A percentile compares a stretch with the other conserved stretches of the same genome.
phyloP scores from a whole-genome alignment of 2,329 filamentous ascomycete species.

The Neospermospora avenae region DNA sequence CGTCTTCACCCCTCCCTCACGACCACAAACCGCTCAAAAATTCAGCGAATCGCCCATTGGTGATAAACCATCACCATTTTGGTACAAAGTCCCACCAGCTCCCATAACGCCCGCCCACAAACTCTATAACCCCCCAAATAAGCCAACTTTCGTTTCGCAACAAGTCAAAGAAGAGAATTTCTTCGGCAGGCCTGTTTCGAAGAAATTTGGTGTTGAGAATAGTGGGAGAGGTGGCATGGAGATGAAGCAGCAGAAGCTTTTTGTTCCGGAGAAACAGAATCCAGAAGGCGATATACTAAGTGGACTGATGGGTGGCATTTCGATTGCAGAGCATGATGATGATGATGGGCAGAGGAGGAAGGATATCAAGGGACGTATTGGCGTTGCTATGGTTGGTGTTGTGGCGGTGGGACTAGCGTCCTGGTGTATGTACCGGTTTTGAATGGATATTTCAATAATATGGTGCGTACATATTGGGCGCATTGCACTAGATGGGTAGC shows the following conservation, averaged over 20 bases:
- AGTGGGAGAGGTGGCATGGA: neutral
- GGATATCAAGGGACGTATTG: neutral
- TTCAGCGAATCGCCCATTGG: slow-evolving; percentile 26
- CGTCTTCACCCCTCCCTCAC: slow-evolving; percentile 49
- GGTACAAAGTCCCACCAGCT: slow-evolving; percentile 66
- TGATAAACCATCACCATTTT: slow-evolving; percentile 50
- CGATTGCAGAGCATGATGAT: neutral
- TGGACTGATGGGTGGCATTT: neutral
- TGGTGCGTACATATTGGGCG: neutral
- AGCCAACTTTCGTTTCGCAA: slow-evolving; percentile 46
- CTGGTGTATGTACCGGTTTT: neutral
- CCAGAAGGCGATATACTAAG: slow-evolving; percentile 1
- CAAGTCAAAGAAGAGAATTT: slow-evolving; percentile 46
- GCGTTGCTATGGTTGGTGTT: neutral
- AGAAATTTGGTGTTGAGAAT: neutral
- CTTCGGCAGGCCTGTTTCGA: slow-evolving; percentile 39
- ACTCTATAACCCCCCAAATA: slow-evolving; percentile 58
- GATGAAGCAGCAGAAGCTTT: slow-evolving; percentile 2
- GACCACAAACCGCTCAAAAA: slow-evolving; percentile 36
- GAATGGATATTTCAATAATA: neutral
- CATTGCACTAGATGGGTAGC: neutral
- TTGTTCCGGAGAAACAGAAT: slow-evolving; percentile 2
- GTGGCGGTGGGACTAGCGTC: neutral
- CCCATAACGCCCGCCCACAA: slow-evolving; percentile 64
- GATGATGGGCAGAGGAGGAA: neutral